Evolutionary conservation across 768 basidiomycete species (phyloP), one percentile per base, ranked within the genome.

Genomic region (Tephrocybe sp.): DNA sequence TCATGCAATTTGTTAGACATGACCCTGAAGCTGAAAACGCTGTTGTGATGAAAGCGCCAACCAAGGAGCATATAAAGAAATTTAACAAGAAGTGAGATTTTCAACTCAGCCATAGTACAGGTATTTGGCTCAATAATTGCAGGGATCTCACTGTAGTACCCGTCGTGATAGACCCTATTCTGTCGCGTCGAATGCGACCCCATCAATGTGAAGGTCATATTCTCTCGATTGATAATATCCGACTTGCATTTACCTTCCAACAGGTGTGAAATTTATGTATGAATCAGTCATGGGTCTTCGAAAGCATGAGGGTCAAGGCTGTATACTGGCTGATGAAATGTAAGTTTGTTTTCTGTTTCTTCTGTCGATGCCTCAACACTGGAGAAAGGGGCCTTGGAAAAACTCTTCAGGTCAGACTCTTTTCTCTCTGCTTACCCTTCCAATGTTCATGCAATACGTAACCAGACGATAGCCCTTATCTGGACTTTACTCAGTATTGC

Each of bases 321-420:
- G 93, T 60, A 97, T 99, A 57, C 79, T 99, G 28, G 97, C 96
- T 1, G 97, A 99, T 68, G 97, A 98, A 62, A 96, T 97, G 93
- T 92, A 55, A 28, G 51, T 48, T 42, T 49, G 40, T n/a, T 15
- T 42, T 28, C 23, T 46, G 26, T 34, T 11, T 37, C 24, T 17
- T 34, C 2, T 11, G 34, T 21, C 1, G 14, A 20, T 47, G 24
- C 51, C 64, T 42, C 39, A 53, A 51, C 32, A 48, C 43, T 28
- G 53, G 11, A 1, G 25, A 30, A 17, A 74, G 95, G 95, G 96
- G 96, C 44, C 81, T 99, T 44, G 97, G 97, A n/a, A 99, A 99
- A 73, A 97, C 94, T 1, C 69, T 93, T 7, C 90, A 92, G 74
- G 88, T 80, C 40, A 47, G 20, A 53, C 18, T n/a, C 15, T 8